Evolutionary conservation across 2,329 filamentous ascomycete genomes (phyloP), one percentile per base, ranked within the genome.

Genomic region (Didymellaceae sp.): DNA sequence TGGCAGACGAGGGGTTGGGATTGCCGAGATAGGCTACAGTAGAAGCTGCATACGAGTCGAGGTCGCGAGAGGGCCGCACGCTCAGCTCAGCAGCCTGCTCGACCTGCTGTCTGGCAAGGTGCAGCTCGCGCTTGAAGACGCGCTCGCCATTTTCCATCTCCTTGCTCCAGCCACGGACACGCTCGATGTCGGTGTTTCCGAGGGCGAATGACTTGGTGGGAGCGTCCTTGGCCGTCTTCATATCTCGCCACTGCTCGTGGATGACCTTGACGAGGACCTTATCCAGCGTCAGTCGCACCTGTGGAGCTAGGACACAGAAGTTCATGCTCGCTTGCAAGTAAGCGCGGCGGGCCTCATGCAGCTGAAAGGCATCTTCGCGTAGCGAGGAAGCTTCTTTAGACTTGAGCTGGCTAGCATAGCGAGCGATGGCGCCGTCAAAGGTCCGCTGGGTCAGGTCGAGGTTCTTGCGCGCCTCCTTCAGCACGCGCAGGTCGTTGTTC

Each of bases 261-360:
- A 91, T 95, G 10, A 96, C 81, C 55, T 85, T 86, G 53, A 97
- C 90, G 11, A 99, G 80, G 25, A 97, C 75, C 75, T 89, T 91
- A 72, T 99, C 94, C 51, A 97, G 81, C 1, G 87, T 85, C 62
- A 88, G 86, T 38, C 94, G 86, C 35, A 97, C 76, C 72, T 97
- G 91, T 0, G 94, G 92, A 1, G 90, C 90, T 60, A 91, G 82
- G 59, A 94, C 85, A 64, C 90, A 96, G 70, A 92, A 97, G 73
- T 99, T 94, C 84, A 99, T 86, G 11, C 90, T 92, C 1, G 92
- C 89, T 70, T 91, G 93, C 33, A 97, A 80, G 71, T 99, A 99
- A 24, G 86, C 84, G 67, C 94, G 95, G 51, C 93, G 85, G 18
- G 90, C 89, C 77, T 97, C 94, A 70, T 96, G 94, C 28, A 97